Percentiles rank a stretch among this genome's conserved stretches.
These are phyloP conservation scores for Globisporangium uncinulatum DNA, from an alignment of 352 stramenopile genomes.

Conservation along the genomic window DNA sequence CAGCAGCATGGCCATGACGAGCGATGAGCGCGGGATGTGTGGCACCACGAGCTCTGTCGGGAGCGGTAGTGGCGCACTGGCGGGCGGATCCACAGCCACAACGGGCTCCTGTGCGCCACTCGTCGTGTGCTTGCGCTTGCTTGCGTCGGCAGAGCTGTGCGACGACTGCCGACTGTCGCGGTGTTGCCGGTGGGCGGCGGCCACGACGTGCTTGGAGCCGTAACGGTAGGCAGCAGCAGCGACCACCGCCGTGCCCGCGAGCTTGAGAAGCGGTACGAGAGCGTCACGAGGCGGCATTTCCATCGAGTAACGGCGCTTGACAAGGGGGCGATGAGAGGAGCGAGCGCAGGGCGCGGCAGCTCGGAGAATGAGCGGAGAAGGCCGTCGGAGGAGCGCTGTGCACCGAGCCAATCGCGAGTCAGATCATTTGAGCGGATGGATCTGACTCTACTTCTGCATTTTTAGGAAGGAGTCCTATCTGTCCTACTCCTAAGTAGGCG, in stretches of 20 bases:
- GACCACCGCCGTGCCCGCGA: constrained; percentile 25
- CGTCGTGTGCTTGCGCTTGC: constrained; percentile 13
- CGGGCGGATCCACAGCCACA: constrained; percentile 1
- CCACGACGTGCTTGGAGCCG: constrained; percentile 12
- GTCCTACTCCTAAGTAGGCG: no score
- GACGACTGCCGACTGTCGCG: neutral
- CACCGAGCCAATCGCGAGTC: no score
- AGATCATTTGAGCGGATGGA: no score
- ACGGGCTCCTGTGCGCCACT: neutral
- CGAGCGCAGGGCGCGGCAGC: neutral
- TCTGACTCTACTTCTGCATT: no score
- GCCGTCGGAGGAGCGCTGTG: neutral
- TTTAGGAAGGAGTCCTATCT: no score
- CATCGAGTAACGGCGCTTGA: neutral
- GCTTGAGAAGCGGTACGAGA: constrained; percentile 29
- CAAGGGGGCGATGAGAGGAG: neutral
- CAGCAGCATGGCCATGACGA: constrained; percentile 35
- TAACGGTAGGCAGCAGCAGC: constrained; percentile 23
- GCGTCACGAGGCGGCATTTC: constrained; percentile 19
- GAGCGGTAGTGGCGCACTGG: neutral
- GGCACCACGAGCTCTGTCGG: constrained; percentile 6
- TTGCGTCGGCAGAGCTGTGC: neutral
- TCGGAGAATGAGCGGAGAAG: neutral
- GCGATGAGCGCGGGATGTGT: constrained; percentile 18
- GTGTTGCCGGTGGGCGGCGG: constrained; percentile 11